Percentiles rank a stretch among this genome's conserved stretches.
phyloP scores from a whole-genome alignment of 306 rosid genomes.

The Oemleria cerasiformis region DNA sequence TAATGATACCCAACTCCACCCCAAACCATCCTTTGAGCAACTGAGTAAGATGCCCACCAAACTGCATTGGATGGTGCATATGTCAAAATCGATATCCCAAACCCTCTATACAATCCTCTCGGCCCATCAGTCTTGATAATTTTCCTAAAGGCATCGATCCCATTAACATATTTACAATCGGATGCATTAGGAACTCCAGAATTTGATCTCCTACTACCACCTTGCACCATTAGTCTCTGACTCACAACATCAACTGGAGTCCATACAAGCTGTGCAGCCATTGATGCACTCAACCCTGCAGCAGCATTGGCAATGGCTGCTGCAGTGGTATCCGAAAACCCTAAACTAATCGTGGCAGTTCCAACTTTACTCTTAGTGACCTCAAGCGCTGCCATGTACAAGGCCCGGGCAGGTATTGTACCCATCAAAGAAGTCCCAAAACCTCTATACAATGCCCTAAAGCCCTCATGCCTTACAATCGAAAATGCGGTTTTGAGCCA shows the following conservation, averaged over 20 bases:
- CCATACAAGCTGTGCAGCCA: slow-evolving; percentile 92
- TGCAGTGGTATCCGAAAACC: slow-evolving; percentile 66
- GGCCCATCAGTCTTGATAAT: slow-evolving; percentile 62
- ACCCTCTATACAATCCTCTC: slow-evolving; percentile 78
- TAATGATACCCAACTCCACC: slow-evolving; percentile 58
- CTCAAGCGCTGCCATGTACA: slow-evolving; percentile 82
- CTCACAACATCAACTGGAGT: slow-evolving; percentile 86
- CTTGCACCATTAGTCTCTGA: slow-evolving; percentile 80
- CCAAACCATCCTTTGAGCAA: slow-evolving; percentile 74
- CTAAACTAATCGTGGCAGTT: slow-evolving; percentile 55
- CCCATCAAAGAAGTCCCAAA: slow-evolving; percentile 90
- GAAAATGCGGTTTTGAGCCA: slow-evolving; percentile 57
- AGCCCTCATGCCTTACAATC: slow-evolving; percentile 66
- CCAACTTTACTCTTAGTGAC: slow-evolving; percentile 84
- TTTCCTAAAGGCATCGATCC: slow-evolving; percentile 76
- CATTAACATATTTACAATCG: slow-evolving; percentile 46
- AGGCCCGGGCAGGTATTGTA: slow-evolving; percentile 78
- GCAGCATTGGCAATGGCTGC: slow-evolving; percentile 69
- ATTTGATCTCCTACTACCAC: slow-evolving; percentile 30
- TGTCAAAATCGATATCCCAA: slow-evolving; percentile 79
- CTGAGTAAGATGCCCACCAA: slow-evolving; percentile 94
- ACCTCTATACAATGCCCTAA: slow-evolving; percentile 73
- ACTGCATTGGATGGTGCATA: slow-evolving; percentile 86
- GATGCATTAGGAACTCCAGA: slow-evolving; percentile 39
- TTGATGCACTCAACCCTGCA: slow-evolving; percentile 73